Conservation (phyloP, 1,139 yeast species). For the Hemisphaericaspora xylanilytica region DNA sequence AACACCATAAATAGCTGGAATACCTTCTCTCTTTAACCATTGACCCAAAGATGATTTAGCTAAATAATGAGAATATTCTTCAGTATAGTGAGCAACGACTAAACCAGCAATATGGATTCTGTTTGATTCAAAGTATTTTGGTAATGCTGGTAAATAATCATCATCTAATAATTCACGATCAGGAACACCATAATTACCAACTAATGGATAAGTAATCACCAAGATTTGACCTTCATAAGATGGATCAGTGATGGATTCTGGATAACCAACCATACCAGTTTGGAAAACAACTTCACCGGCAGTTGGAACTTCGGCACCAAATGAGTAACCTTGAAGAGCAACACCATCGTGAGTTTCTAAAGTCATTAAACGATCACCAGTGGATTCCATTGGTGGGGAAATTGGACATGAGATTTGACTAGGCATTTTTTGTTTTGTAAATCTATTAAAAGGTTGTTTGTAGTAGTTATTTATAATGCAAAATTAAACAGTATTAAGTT, state of each 20-base stretch:
- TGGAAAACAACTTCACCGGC: slow-evolving; percentile 99
- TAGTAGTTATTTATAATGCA: too few relatives aligned
- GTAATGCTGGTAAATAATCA: slow-evolving; percentile 70
- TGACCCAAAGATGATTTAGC: slow-evolving; percentile 89
- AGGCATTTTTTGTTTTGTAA: too few relatives aligned
- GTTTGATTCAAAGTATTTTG: slow-evolving; percentile 89
- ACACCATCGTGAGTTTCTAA: slow-evolving; percentile 91
- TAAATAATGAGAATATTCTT: slow-evolving; percentile 88
- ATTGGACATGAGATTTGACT: slow-evolving; percentile 59
- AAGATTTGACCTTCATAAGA: slow-evolving; percentile 97
- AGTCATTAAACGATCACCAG: slow-evolving; percentile 80
- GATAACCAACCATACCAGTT: slow-evolving; percentile 99
- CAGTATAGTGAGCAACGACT: slow-evolving; percentile 96
- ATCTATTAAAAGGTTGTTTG: too few relatives aligned
- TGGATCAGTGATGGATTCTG: slow-evolving; percentile 97
- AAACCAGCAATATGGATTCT: slow-evolving; percentile 95
- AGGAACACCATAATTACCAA: slow-evolving; percentile 99
- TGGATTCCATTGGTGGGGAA: slow-evolving; percentile 82
- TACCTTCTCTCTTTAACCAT: slow-evolving; percentile 88
- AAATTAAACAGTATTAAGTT: too few relatives aligned
- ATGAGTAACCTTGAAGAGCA: slow-evolving; percentile 92
- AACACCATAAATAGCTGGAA: slow-evolving; percentile 97
- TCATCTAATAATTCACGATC: slow-evolving; percentile 73
- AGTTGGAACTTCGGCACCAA: slow-evolving; percentile 85
- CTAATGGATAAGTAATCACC: slow-evolving; percentile 94